phyloP scores from a whole-genome alignment of 306 rosid genomes.

The Glycine latifolia region DNA sequence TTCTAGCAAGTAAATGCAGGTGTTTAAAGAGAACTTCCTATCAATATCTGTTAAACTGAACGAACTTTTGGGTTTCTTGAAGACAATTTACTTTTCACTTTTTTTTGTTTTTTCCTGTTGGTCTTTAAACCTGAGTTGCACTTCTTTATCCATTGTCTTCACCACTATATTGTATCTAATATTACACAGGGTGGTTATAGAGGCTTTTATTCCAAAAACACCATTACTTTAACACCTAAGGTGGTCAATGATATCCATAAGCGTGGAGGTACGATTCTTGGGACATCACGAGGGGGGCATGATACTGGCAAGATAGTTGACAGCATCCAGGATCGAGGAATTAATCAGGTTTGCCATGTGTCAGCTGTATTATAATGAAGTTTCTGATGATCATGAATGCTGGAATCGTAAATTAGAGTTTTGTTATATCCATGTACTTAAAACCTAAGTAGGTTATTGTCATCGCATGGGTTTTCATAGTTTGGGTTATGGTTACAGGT shows the following conservation, averaged over 20 bases:
- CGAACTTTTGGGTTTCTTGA: neutral
- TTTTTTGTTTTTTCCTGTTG: neutral
- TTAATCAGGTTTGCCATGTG: conserved; percentile 79
- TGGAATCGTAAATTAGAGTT: conserved; percentile 23
- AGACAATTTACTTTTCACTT: conserved; percentile 1
- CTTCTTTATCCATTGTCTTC: conserved; percentile 38
- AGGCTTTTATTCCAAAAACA: conserved; percentile 90
- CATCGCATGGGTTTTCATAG: conserved; percentile 39
- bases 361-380: conserved; percentile 19
- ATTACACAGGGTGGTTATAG: conserved; percentile 86
- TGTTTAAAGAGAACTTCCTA: neutral
- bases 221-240: conserved; percentile 77
- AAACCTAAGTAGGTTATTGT: conserved; percentile 36
- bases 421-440: conserved; percentile 27
- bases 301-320: conserved; percentile 89
- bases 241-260: conserved; percentile 93
- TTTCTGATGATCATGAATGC: conserved; percentile 38
- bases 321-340: conserved; percentile 94
- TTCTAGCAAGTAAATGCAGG: conserved; percentile 17
- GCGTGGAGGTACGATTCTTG: conserved; percentile 95
- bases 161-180: conserved; percentile 26
- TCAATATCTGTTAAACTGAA: conserved; percentile 33
- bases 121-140: conserved; percentile 33
- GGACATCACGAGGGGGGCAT: conserved; percentile 96
- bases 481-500: conserved; percentile 61